phyloP scores from a whole-genome alignment of 1,284 basidiomycete species.

The Cutaneotrichosporon spelunceum region DNA sequence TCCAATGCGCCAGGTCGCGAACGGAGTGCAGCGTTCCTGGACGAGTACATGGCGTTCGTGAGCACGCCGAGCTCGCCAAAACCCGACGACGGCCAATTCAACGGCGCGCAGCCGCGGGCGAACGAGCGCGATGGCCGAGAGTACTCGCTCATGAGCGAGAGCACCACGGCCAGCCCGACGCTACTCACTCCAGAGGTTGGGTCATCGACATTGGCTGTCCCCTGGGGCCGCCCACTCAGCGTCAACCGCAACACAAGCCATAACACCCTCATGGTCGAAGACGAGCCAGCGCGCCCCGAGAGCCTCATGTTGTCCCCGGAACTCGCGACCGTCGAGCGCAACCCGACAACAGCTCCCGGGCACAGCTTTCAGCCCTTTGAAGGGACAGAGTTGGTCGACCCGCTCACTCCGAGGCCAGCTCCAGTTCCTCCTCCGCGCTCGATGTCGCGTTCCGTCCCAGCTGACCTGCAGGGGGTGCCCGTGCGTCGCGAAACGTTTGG shows the following conservation, averaged over 20 bases:
- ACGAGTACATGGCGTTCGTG: slow-evolving; percentile 8
- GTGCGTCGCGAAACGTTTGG: slow-evolving; percentile 4
- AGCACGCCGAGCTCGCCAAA: neutral
- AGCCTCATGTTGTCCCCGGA: slow-evolving; percentile 1
- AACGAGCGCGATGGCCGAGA: neutral
- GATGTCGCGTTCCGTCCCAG: neutral
- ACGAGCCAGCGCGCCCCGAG: neutral
- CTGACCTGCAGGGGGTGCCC: neutral
- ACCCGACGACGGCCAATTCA: neutral
- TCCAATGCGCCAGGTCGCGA: neutral
- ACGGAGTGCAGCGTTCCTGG: slow-evolving; percentile 1
- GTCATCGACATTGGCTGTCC: neutral
- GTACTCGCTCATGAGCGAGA: slow-evolving; percentile 2
- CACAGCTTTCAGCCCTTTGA: neutral
- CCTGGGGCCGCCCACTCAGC: neutral
- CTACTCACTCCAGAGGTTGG: slow-evolving; percentile 2
- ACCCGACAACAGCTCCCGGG: neutral
- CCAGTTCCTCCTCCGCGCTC: neutral
- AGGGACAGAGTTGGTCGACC: neutral
- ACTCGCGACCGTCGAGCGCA: neutral
- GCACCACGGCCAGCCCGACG: slow-evolving; percentile 3
- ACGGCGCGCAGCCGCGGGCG: neutral
- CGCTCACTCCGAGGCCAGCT: neutral
- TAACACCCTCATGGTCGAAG: neutral
- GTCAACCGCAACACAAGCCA: neutral